Base-by-base conservation (phyloP, 2,329 filamentous ascomycete species). In the Fragosphaeria purpurea region DNA sequence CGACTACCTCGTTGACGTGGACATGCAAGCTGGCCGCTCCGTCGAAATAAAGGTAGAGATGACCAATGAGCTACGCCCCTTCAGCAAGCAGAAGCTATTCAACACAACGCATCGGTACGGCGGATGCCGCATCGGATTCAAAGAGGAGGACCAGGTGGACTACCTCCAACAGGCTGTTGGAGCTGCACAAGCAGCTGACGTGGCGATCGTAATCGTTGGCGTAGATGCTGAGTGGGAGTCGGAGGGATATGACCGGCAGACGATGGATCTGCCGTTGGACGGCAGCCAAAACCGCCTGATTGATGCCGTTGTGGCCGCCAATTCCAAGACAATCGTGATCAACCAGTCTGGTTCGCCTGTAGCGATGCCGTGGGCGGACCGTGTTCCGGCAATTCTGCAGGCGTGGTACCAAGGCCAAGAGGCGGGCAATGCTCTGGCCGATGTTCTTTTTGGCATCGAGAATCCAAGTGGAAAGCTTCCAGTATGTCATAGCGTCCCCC, bases 211-310 rank as follows among this genome's bases (percentile, higher is more conserved):
- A 1, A 74, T 86, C 46, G 77, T 85, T 8, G 84, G 84, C 1
- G 70, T 87, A 1, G 83, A 87, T 61, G 78, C 78, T 6, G 84
- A 88, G 62, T 88, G 83, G 83, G 84, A 88, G 61, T 85, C 82
- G 2, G 84, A 87, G 63, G 83, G 83, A 1, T 85, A 85, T 53
- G 83, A 86, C 60, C 75, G 83, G 44, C 68, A 72, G 50, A 77
- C 70, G 50, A 79, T 82, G 75, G 76, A 80, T 54, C 67, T 83
- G 5, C 79, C 80, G 38, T 68, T 67, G 33, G 67, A 75, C 53
- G 76, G 70, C 43, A 76, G 69, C 61, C 77, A 82, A 58, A 82
- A 86, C 60, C 73, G 75, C 39, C 73, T 87, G 5, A 72, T 86
- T 50, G 72, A 78, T 46, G 80, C 80, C 1, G 72, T 86, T 0